Evolutionary conservation across 208 protist genomes (phyloP).

Genomic region (Leishmania braziliensis): DNA sequence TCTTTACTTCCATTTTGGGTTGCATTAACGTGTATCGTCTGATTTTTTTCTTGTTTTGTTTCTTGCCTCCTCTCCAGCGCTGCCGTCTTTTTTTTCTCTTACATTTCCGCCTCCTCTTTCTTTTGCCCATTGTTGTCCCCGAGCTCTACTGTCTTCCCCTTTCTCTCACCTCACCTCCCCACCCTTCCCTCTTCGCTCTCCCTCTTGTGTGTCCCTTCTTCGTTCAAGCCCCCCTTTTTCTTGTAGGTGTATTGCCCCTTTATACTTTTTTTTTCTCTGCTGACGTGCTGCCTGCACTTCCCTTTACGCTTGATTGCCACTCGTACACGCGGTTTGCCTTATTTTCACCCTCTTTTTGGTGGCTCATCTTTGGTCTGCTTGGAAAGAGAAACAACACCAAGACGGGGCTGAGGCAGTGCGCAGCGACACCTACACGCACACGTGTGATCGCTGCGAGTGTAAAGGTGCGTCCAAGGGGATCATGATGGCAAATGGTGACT

Average conservation of each 20-base stretch:
- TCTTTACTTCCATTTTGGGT: background rate
- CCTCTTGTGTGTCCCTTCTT: background rate
- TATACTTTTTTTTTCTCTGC: background rate
- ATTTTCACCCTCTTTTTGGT: background rate
- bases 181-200: background rate
- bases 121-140: background rate
- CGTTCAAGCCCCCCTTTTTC: background rate
- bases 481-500: conserved; percentile 25
- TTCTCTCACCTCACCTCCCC: background rate
- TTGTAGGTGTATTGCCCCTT: background rate
- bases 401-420: background rate
- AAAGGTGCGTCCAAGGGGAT: background rate
- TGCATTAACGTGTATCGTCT: background rate
- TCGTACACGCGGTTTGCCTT: background rate
- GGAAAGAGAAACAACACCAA: background rate
- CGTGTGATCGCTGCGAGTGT: background rate
- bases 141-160: too few relatives aligned
- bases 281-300: background rate
- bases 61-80: background rate
- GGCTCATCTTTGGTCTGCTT: background rate
- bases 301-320: background rate
- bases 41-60: background rate
- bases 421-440: background rate
- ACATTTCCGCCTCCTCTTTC: background rate
- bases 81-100: too few relatives aligned